Base-by-base conservation (phyloP, 2,329 filamentous ascomycete species). In the Plenodomus tracheiphilus region DNA sequence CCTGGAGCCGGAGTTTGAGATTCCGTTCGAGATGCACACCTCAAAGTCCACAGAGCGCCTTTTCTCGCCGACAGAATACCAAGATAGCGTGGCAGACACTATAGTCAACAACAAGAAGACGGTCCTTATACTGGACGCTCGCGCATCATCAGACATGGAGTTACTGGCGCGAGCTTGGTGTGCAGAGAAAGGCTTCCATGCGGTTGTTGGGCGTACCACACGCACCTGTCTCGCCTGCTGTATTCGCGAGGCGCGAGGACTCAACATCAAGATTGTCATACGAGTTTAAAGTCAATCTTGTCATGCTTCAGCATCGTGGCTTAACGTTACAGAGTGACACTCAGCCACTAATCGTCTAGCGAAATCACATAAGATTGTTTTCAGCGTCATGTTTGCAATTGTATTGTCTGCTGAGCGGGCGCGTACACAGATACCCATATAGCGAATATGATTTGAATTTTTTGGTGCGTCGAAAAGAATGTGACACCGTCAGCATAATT, bases 161-260 rank as follows among this genome's bases (percentile, higher is more conserved):
- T 79, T 91, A 8, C 73, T 92, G 43, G 86, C 85, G 1, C 77
- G 88, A 41, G 87, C 88, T 1, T 78, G 89, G 57, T 92, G 89
- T 66, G 85, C 88, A 0, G 84, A 89, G 64, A 84, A 81, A 58
- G 88, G 88, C 2, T 86, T 85, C 79, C 87, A 91, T 66, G 88
- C 88, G 18, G 67, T 92, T 16, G 79, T 92, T 54, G 88, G 85
- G 52, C 78, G 86, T 43, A 77, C 80, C 34, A 81, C 83, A 56
- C 78, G 87, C 52, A 87, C 86, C 0, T 93, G 89, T 65, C 70
- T 92, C 30, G 81, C 82, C 3, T 93, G 89, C 70, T 87, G 86
- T 35, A 82, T 93, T 37, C 80, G 89, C 16, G 88, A 93, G 74
- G 88, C 87, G 0, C 84, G 84, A 4, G 88, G 85, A 2, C 67